Conservation (phyloP, 139 green algal genomes). For the Chlorella sp. region DNA sequence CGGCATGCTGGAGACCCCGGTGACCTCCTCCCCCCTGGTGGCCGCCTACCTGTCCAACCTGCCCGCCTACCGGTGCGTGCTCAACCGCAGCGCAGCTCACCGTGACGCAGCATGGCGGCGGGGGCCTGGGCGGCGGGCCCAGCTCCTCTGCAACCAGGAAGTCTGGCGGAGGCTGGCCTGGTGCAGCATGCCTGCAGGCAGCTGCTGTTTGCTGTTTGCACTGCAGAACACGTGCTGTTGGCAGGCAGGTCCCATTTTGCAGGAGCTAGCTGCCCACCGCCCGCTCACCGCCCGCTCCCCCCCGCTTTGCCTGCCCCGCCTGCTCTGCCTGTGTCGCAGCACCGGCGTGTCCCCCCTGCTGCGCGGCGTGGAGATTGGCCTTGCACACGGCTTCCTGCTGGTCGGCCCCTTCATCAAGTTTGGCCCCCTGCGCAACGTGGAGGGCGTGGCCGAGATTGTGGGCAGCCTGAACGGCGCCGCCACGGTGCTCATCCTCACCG, state of each 20-base stretch:
- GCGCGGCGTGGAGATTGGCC: conserved; percentile 96
- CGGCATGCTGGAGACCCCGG: conserved; percentile 96
- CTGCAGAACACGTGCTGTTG: too few species aligned
- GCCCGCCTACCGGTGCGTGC: conserved; percentile 87
- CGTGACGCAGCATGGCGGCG: not conserved
- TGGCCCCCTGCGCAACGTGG: conserved; percentile 87
- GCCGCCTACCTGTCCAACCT: conserved; percentile 95
- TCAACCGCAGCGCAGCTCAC: not conserved
- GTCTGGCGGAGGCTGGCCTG: conserved; percentile 87
- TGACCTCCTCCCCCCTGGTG: conserved; percentile 93
- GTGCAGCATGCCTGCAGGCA: conserved; percentile 19
- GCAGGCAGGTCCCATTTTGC: too few species aligned
- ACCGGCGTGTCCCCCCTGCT: conserved; percentile 91
- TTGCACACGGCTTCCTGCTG: conserved; percentile 96
- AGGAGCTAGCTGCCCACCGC: too few species aligned
- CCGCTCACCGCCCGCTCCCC: conserved; percentile 73
- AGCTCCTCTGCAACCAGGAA: conserved; percentile 26
- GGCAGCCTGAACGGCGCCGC: conserved; percentile 89
- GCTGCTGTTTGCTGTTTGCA: too few species aligned
- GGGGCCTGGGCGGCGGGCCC: not conserved
- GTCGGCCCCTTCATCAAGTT: conserved; percentile 98
- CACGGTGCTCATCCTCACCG: conserved; percentile 93
- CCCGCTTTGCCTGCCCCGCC: too few species aligned
- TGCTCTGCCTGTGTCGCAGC: conserved; percentile 25
- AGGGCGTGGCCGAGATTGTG: conserved; percentile 79